A percentile compares a stretch with the other conserved stretches of the same genome.
phyloP scores from a whole-genome alignment of 1,139 yeast species.

The Candida frijolesensis region DNA sequence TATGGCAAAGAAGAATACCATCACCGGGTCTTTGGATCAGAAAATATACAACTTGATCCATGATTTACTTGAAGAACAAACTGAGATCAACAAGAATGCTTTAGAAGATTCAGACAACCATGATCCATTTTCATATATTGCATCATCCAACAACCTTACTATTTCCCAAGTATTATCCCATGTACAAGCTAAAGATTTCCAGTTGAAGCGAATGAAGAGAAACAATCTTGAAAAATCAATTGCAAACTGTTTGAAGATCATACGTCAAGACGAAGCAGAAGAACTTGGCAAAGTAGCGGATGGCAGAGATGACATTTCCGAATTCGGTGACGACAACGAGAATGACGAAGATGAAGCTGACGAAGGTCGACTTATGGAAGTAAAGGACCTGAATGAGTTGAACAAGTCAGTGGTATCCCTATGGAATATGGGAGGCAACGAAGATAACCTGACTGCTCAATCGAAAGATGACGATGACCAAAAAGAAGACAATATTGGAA shows the following conservation, averaged over 20 bases:
- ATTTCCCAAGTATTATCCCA: constrained; percentile 53
- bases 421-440: constrained; percentile 49
- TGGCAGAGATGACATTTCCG: constrained; percentile 25
- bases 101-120: constrained; percentile 24
- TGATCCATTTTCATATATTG: constrained; percentile 46
- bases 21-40: constrained; percentile 45
- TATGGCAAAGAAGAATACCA: constrained; percentile 22
- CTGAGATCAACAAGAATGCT: constrained; percentile 41
- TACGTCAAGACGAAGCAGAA: constrained; percentile 45
- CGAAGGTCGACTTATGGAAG: constrained; percentile 54
- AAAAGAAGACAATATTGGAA: constrained; percentile 15
- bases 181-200: constrained; percentile 61
- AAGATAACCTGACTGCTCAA: constrained; percentile 10
- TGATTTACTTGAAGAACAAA: constrained; percentile 52
- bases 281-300: constrained; percentile 37
- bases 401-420: constrained; percentile 74
- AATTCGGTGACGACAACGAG: constrained; percentile 17
- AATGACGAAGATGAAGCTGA: constrained; percentile 12
- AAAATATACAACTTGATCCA: constrained; percentile 53
- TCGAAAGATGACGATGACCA: constrained; percentile 9
- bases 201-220: constrained; percentile 68
- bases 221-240: constrained; percentile 56
- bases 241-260: constrained; percentile 52
- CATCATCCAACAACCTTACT: constrained; percentile 61
- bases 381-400: constrained; percentile 60